Conservation (phyloP, 139 green algal species). For the Ettlia oleoabundans region DNA sequence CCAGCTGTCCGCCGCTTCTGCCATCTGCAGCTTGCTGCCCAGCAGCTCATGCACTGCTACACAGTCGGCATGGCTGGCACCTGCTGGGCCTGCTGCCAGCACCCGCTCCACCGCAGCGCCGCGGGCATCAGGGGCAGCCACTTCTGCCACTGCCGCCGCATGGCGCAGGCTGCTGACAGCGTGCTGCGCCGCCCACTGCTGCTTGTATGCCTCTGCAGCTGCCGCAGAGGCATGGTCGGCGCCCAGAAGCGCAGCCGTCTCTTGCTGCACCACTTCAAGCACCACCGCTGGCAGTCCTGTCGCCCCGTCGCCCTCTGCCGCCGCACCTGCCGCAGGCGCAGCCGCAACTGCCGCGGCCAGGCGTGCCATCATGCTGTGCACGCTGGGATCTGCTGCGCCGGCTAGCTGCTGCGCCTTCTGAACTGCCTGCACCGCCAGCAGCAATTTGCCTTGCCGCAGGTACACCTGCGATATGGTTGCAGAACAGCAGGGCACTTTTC, state of each 20-base stretch:
- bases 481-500: background rate
- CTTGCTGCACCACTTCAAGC: constrained; percentile 46
- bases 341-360: constrained; percentile 62
- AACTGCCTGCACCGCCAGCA: constrained; percentile 85
- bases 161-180: constrained; percentile 49
- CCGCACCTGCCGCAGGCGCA: background rate
- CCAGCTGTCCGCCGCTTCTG: constrained; percentile 57
- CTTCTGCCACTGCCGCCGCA: constrained; percentile 56
- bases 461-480: constrained; percentile 66
- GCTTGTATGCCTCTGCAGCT: constrained; percentile 36
- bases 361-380: constrained; percentile 58
- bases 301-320: background rate
- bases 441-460: constrained; percentile 64
- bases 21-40: constrained; percentile 26
- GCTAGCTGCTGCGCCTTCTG: constrained; percentile 64
- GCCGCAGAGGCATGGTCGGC: background rate
- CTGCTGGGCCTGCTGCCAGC: background rate
- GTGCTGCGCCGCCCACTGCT: constrained; percentile 47
- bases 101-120: constrained; percentile 36
- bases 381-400: constrained; percentile 60
- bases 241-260: constrained; percentile 62
- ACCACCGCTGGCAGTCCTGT: background rate
- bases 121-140: constrained; percentile 34
- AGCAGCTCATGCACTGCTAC: constrained; percentile 60
- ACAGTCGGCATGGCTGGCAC: constrained; percentile 39